Base-by-base conservation (phyloP, 2,329 filamentous ascomycete species). In the Aspergillus tubingensis region DNA sequence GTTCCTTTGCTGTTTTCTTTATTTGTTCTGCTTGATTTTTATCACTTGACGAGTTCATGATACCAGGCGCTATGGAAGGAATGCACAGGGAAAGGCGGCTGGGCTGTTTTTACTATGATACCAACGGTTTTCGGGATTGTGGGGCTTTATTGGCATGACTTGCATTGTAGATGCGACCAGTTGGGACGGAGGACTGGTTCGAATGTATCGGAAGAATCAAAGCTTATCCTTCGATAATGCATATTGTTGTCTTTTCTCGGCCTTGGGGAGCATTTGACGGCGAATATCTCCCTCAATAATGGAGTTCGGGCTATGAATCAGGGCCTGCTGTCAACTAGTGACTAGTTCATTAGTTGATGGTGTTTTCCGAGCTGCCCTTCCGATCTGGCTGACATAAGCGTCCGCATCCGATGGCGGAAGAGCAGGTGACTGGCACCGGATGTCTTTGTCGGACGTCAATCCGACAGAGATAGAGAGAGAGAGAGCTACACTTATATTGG, bases 301-400 rank as follows among this genome's bases (percentile, higher is more conserved):
- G 15, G 32, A 36, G 8, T 44, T 19, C 17, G 17, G 5, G 19
- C 41, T 8, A 44, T 23, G 8, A 27, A 2, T 44, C 41, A 44
- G 8, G 41, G 41, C 19, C 41, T 43, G 5, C n/a, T 19, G 17
- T 11, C 30, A 32, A 36, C 11, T 36, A 13, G 5, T 13, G 11
- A 8, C 10, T 27, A n/a, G 23, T 27, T 48, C 5, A 2, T 15
- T 44, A 21, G 5, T 15, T 44, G n/a, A 19, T 50, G 49, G 48
- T 30, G 25, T 47, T 57, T 62, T 68, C 63, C 64, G 65, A 66
- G 38, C 8, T 32, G 30, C 50, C 39, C 59, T 68, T 67, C 68
- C 66, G 67, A 69, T 38, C 21, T 17, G 8, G 66, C 57, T 68
- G 66, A 70, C 63, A 60, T 70, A 69, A 70, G 58, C 63, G 49